Conservation (phyloP, 2,329 filamentous ascomycete species). For the Paecilomyces formosus region DNA sequence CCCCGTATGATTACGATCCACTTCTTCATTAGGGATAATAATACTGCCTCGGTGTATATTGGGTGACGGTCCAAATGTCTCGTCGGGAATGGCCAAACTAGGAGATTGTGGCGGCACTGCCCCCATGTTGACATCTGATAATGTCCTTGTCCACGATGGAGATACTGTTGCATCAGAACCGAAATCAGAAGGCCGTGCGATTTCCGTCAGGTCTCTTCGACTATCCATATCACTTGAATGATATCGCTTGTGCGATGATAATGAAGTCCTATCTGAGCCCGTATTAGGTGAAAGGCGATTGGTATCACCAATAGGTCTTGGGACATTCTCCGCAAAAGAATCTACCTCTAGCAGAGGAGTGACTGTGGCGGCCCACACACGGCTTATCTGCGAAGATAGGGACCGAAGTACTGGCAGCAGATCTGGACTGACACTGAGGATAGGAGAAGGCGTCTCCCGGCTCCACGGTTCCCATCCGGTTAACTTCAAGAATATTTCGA, state of each 20-base stretch:
- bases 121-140: constrained; percentile 15
- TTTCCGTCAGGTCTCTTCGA: constrained; percentile 4
- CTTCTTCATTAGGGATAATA: background rate
- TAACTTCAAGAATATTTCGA: constrained; percentile 31
- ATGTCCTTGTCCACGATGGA: constrained; percentile 19
- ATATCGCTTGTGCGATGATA: background rate
- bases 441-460: constrained; percentile 2
- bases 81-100: constrained; percentile 10
- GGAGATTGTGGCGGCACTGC: constrained; percentile 20
- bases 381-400: background rate
- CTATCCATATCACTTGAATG: background rate
- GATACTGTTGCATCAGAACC: constrained; percentile 16
- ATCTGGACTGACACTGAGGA: constrained; percentile 16
- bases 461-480: constrained; percentile 16
- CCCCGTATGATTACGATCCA: background rate
- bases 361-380: background rate
- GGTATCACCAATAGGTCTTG: background rate
- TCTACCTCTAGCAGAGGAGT: background rate
- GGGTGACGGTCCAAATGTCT: constrained; percentile 11
- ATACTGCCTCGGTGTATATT: constrained; percentile 12
- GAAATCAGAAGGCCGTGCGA: constrained; percentile 5
- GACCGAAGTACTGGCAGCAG: constrained; percentile 18
- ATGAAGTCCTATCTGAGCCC: background rate
- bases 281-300: background rate
- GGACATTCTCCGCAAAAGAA: background rate